phyloP scores from a whole-genome alignment of 768 basidiomycete genomes.

The Coprinopsis strossmayeri region DNA sequence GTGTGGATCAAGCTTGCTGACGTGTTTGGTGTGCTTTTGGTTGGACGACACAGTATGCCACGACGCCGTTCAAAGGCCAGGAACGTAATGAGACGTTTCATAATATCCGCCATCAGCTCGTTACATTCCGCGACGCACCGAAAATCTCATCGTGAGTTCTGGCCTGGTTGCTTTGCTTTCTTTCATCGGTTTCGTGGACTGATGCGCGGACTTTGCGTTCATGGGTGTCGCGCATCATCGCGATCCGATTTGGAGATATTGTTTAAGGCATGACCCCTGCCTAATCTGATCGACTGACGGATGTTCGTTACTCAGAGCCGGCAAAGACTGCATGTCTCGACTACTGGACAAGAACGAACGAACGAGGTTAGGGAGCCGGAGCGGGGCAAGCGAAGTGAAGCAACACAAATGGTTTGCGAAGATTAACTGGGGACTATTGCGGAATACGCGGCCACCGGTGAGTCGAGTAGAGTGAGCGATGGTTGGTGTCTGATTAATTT shows the following conservation, averaged over 20 bases:
- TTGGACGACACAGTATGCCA: slow-evolving; percentile 68
- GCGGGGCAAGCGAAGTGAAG: slow-evolving; percentile 97
- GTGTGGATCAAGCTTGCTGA: slow-evolving; percentile 30
- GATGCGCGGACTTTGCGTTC: slow-evolving; percentile 20
- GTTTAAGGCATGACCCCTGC: slow-evolving; percentile 17
- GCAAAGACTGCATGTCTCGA: slow-evolving; percentile 83
- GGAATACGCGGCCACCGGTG: slow-evolving; percentile 91
- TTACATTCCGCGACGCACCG: slow-evolving; percentile 81
- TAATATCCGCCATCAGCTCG: slow-evolving; percentile 85
- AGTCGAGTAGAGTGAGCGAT: too few species aligned
- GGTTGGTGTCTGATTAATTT: background rate
- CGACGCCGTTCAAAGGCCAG: slow-evolving; percentile 96
- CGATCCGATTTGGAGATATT: slow-evolving; percentile 18
- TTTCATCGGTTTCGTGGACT: slow-evolving; percentile 1
- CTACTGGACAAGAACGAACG: slow-evolving; percentile 90
- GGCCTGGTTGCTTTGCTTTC: slow-evolving; percentile 1
- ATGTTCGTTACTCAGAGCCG: slow-evolving; percentile 45
- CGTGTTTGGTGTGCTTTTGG: slow-evolving; percentile 19
- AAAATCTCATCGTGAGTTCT: slow-evolving; percentile 45
- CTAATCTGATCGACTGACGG: slow-evolving; percentile 15
- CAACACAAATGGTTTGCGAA: slow-evolving; percentile 97
- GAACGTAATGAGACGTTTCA: slow-evolving; percentile 93
- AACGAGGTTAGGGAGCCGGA: slow-evolving; percentile 82
- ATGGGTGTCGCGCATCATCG: slow-evolving; percentile 24
- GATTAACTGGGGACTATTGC: slow-evolving; percentile 93